Evolutionary conservation across 2,329 filamentous ascomycete genomes (phyloP), one percentile per base, ranked within the genome.

Genomic region (Exophiala lecanii-corni): DNA sequence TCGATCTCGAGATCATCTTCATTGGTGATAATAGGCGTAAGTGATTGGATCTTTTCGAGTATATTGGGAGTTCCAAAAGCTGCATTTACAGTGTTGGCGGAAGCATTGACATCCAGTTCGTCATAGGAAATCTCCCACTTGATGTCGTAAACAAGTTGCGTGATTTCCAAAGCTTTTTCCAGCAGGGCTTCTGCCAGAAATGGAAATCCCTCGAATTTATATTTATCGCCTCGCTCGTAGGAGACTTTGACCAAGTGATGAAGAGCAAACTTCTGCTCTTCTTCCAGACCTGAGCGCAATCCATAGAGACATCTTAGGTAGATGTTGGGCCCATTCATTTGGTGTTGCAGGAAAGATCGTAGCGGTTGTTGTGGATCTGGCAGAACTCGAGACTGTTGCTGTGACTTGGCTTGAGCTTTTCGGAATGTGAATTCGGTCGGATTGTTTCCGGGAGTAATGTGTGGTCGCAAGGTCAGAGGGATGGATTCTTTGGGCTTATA

Each of bases 211-310:
- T 94, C 89, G 54, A 97, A 96, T 48, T 87, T 85, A 67, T 94
- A 96, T 64, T 95, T 95, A 62, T 97, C 92, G 34, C 91, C 91
- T 32, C 89, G 79, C 63, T 97, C 89, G 59, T 84, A 92, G 0
- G 89, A 96, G 19, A 97, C 96, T 62, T 95, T 94, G 47, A 97
- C 89, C 3, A 97, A 70, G 57, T 97, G 91, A 57, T 94, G 88
- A 9, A 97, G 71, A 0, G 89, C 91, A 65, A 94, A 97, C n/a
- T 87, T 82, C 57, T 96, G 85, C 61, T 98, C 91, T 9, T 82
- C 76, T 3, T 77, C 76, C 18, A 94, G 79, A 2, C 80, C 79
- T 10, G 88, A 95, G 50, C 86, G 84, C 18, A 98, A 70, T 3
- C 89, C 83, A 55, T 89, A 82, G 26, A 94, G 75, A 50, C 88